A percentile compares a stretch with the other conserved stretches of the same genome.
Evolutionary conservation across 2,329 filamentous ascomycete species (phyloP).

Genomic region (Pezicula radicicola): DNA sequence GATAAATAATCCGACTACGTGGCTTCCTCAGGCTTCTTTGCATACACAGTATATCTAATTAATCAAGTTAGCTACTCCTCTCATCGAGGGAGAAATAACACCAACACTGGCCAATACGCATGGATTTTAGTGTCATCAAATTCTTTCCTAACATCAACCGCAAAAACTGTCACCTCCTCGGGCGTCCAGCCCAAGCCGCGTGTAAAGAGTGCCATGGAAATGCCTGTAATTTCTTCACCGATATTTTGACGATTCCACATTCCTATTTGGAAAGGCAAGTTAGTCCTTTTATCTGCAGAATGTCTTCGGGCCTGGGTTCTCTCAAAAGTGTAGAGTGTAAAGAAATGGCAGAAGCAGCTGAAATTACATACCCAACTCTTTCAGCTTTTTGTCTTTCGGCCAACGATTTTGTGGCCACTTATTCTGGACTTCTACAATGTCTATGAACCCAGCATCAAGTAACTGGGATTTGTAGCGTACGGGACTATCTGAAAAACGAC

Average conservation of each 20-base stretch:
- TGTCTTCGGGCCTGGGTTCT: too few relatives aligned
- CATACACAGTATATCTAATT: too few relatives aligned
- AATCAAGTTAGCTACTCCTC: too few relatives aligned
- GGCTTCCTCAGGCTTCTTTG: too few relatives aligned
- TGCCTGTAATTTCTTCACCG: conserved; percentile 14
- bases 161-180: conserved; percentile 34
- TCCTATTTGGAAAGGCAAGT: conserved; percentile 13
- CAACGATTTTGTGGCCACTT: conserved; percentile 50
- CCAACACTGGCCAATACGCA: conserved; percentile 29
- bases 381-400: conserved; percentile 48
- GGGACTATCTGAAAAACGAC: conserved; percentile 22
- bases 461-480: conserved; percentile 33
- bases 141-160: conserved; percentile 35
- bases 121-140: conserved; percentile 33
- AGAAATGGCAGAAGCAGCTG: too few relatives aligned
- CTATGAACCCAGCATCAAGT: conserved; percentile 48
- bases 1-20: too few relatives aligned
- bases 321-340: too few relatives aligned
- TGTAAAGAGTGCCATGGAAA: conserved; percentile 33
- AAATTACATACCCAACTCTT: conserved; percentile 37
- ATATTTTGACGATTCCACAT: conserved; percentile 19
- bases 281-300: too few relatives aligned
- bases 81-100: background rate
- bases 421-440: conserved; percentile 44
- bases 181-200: conserved; percentile 34